Base-by-base conservation (phyloP, 1,139 yeast genomes). In the Candida tetrigidarum region DNA sequence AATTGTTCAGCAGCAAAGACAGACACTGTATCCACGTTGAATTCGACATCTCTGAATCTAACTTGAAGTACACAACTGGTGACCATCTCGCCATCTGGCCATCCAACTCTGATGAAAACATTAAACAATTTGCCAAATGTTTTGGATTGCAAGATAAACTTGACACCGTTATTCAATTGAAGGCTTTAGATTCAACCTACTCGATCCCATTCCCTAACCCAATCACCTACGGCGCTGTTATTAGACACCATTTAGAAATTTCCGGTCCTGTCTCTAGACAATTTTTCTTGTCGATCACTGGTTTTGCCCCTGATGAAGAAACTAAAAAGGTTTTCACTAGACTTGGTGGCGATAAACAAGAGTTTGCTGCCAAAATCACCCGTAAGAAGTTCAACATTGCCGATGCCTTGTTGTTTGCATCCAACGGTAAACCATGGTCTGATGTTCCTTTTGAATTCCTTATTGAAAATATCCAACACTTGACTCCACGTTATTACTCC, bases 71-170 rank as follows among this genome's bases (percentile, higher is more conserved):
- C 66, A 76, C 91, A 42, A 93, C 99, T 9, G 99, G 99, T 64
- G 99, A 93, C 64, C 99, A 93, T 67, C 71, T 93, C 55, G 98
- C 97, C 10, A 73, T 93, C 48, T 88, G 97, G 96, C 93, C 98
- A 33, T 89, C 95, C 34, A 93, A 93, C 66, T 74, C 96, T 3
- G 76, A 85, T 60, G 90, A 84, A 60, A 83, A 88, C 58, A 84
- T 91, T 36, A 75, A 71, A 15, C 72, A 76, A 35, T 86, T 93
- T 56, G 68, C 86, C 50, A 58, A 71, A 41, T 83, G 88, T 8
- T 81, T 92, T 51, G 86, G 81, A 30, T 74, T 93, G 50, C 58
- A 66, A 23, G 74, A 71, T 34, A 81, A 80, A 55, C 74, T 73
- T 49, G 72, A 83, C 46, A 59, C 64, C 3, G 86, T 87, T 5